Evolutionary conservation across 768 basidiomycete genomes (phyloP), one percentile per base, ranked within the genome.

Genomic region (Leccinum aurantiacum): DNA sequence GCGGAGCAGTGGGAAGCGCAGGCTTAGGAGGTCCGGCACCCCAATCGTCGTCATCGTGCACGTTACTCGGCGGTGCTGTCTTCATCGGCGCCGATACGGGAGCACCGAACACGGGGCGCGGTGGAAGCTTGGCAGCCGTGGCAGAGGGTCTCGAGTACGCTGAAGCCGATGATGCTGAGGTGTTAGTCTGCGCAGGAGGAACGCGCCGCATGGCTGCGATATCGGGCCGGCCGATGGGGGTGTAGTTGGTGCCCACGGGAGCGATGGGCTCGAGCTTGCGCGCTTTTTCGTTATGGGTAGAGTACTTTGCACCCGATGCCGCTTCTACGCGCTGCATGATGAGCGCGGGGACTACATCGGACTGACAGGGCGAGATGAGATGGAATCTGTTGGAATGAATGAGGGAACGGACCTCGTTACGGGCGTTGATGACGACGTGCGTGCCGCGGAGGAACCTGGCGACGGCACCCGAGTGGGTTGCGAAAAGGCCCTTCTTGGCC

Each of bases 271-370:
- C 89, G 56, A 80, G 80, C 67, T 82, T 87, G 59, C 89, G 85
- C 0, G 89, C 72, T n/a, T 79, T 74, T 67, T 95, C 91, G 53
- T 88, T 87, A 67, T 95, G 93, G 1, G 85, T 80, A 4, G 91
- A 89, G 74, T 98, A 98, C 67, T 85, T 92, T 0, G 93, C 85
- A n/a, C 94, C 94, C 13, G 91, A 94, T 10, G 93, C 89, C 17
- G 89, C 87, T 77, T 89, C 88, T n/a, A 96, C 85, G 48, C 90
- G 85, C 59, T 86, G 85, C 86, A 92, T 91, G 74, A 98, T 92
- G 54, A 90, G 71, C 0, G 80, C 77, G 0, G 95, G 90, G 0
- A 84, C 75, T 22, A 98, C 91, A 75, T 98, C 96, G 53, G 81
- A 81, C 90, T 93, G 64, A 6, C 3, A 29, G 6, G n/a, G 27